A percentile compares a stretch with the other conserved stretches of the same genome.
These are phyloP conservation scores for Smallanthus sonchifolius DNA, from an alignment of 129 eudicot species.

Conservation along the genomic window DNA sequence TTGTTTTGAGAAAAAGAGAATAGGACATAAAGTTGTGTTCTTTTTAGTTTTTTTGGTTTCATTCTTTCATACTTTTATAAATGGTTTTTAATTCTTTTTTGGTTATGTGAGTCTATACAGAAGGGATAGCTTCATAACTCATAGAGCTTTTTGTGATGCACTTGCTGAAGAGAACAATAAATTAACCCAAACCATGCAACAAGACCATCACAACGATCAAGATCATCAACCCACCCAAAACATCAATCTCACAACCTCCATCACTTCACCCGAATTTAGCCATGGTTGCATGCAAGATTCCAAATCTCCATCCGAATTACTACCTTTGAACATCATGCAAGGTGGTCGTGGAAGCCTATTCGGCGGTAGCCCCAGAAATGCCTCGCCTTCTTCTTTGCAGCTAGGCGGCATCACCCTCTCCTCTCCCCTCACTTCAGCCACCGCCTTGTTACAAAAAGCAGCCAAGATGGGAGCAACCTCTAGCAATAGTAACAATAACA, in stretches of 20 bases:
- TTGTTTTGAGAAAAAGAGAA: neutral
- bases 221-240: slow-evolving; percentile 22
- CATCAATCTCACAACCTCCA: slow-evolving; percentile 29
- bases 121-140: slow-evolving; percentile 47
- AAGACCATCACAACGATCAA: slow-evolving; percentile 21
- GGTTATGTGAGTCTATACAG: slow-evolving; percentile 12
- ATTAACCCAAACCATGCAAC: slow-evolving; percentile 26
- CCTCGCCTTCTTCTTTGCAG: slow-evolving; percentile 25
- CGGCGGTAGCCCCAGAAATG: slow-evolving; percentile 19
- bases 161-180: slow-evolving; percentile 39
- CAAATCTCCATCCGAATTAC: slow-evolving; percentile 24
- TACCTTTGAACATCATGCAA: slow-evolving; percentile 33
- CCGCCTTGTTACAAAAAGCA: slow-evolving; percentile 42
- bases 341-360: slow-evolving; percentile 26
- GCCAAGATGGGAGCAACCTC: slow-evolving; percentile 46
- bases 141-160: slow-evolving; percentile 46
- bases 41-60: neutral
- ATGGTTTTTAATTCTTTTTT: neutral
- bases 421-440: slow-evolving; percentile 37
- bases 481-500: slow-evolving; percentile 16
- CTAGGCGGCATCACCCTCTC: slow-evolving; percentile 29
- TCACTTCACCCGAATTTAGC: slow-evolving; percentile 33
- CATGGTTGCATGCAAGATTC: slow-evolving; percentile 28
- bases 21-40: neutral
- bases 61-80: neutral